Evolutionary conservation across 192 early-diverging fungal genomes (phyloP), one percentile per base, ranked within the genome.

Genomic region (Coemansia sp.): DNA sequence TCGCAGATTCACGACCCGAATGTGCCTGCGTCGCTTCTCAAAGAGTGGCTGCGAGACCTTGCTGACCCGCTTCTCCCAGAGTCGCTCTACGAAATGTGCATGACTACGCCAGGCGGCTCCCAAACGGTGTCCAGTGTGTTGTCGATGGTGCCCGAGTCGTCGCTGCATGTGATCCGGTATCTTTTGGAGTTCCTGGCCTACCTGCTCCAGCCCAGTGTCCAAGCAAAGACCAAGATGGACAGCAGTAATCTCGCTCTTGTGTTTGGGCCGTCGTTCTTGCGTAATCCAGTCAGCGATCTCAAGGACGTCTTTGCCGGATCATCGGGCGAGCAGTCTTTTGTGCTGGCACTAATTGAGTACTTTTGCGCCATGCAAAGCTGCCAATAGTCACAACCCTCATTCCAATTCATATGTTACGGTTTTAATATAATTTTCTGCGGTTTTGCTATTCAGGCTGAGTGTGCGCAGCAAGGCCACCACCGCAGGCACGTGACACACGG

Each of bases 41-140:
- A 96, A 61, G 85, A 91, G 8, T 99, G 95, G 95, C 85, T 99
- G 42, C 88, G 96, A 37, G 96, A 99, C 37, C 86, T 99, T 25
- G 85, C 94, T 2, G 90, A 95, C 6, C 95, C 96, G 21, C 77
- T 99, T 25, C 94, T 99, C 36, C 91, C 92, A 5, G 81, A 88
- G 28, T 85, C 88, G 41, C 84, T 87, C 50, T 97, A 99, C 66
- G 82, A 87, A 28, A 68, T 67, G 36, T 97, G 94, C 75, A 91
- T 97, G 48, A 63, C 85, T 26, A 77, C 80, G n/a, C 81, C 85
- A 4, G 77, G 84, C 63, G 84, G 86, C 61, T 76, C 69, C 41
- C 80, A 83, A 14, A 72, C 76, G 21, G 86, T 85, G 13, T 83
- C 79, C 47, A 67, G 57, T 12, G 73, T 94, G 5, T 78, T 88